Evolutionary conservation across 2,329 filamentous ascomycete species (phyloP).

Genomic region (Pseudogymnoascus sp.): DNA sequence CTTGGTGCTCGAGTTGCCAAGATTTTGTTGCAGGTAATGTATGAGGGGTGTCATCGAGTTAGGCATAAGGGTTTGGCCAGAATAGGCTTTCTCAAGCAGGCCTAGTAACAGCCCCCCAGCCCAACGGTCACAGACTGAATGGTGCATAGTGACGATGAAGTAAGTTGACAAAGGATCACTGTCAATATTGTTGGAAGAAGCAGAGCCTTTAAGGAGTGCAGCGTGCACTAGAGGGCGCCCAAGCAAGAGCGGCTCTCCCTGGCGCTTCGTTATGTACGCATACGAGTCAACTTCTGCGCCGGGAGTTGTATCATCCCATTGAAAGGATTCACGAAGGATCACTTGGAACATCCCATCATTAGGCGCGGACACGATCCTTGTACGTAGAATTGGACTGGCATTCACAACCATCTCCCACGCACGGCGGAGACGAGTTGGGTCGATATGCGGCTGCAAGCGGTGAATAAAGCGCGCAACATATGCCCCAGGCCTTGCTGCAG

Average conservation of each 20-base stretch:
- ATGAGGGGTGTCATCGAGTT: neutral
- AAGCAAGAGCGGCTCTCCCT: neutral
- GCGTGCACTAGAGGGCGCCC: neutral
- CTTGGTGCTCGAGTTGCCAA: neutral
- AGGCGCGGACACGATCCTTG: conserved; percentile 22
- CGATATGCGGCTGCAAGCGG: conserved; percentile 14
- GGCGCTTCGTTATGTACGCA: neutral
- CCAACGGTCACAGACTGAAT: conserved; percentile 57
- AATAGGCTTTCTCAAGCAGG: conserved; percentile 17
- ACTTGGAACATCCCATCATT: conserved; percentile 14
- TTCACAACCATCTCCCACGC: conserved; percentile 23
- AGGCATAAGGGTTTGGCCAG: neutral
- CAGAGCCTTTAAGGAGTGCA: neutral
- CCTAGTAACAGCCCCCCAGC: conserved; percentile 33
- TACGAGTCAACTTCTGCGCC: neutral
- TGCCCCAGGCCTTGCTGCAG: conserved; percentile 24
- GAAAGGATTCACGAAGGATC: conserved; percentile 12
- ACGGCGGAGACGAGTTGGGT: conserved; percentile 17
- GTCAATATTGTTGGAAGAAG: neutral
- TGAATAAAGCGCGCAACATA: conserved; percentile 29
- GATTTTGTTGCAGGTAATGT: neutral
- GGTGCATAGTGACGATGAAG: conserved; percentile 36
- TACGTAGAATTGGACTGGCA: conserved; percentile 26
- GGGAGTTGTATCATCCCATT: conserved; percentile 1
- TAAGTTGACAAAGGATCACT: neutral